Evolutionary conservation across 805 yeast genomes (phyloP), one percentile per base, ranked within the genome.

Genomic region (Yarrowia bubula): DNA sequence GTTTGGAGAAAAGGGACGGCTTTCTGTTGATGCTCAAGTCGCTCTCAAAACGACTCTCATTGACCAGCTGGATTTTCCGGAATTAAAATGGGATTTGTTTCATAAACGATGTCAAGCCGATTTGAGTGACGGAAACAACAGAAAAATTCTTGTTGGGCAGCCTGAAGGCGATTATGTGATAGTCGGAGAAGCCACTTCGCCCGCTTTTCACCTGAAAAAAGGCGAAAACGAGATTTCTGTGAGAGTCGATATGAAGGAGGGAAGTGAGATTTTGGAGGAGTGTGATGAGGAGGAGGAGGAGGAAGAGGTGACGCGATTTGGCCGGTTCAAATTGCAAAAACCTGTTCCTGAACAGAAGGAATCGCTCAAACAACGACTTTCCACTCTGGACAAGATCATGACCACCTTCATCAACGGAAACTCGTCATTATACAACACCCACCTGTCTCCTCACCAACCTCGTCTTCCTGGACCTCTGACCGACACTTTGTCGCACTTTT

Each of bases 381-480:
- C 64, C 22, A 58, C 64, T 10, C 41, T 58, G 35, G 64, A 44
- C 48, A 42, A 18, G 3, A 44, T 58, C 9, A 58, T 58, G 50
- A 43, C 64, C 2, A 22, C 51, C 3, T 58, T 58, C n/a, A 44
- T 44, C 50, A 42, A 44, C 33, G 64, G 64, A 11, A 44, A 58
- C 33, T 43, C 50, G 41, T 58, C 64, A 6, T 22, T 44, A 2
- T 58, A 43, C 64, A 58, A 18, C 33, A 37, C 51, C 43, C 64
- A 58, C 14, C 50, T 58, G 11, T 42, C 50, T 33, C 64, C 64
- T 11, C 33, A 42, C 3, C 64, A 58, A 14, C 43, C 41, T 4
- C 17, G 42, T 4, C 64, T 58, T 14, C 64, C 64, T 8, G 42
- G 42, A 6, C 42, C 51, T 44, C 50, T 58, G 4, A 43, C 64